Evolutionary conservation across 768 basidiomycete species (phyloP), one percentile per base, ranked within the genome.

Genomic region (Amanita pallidorosea): DNA sequence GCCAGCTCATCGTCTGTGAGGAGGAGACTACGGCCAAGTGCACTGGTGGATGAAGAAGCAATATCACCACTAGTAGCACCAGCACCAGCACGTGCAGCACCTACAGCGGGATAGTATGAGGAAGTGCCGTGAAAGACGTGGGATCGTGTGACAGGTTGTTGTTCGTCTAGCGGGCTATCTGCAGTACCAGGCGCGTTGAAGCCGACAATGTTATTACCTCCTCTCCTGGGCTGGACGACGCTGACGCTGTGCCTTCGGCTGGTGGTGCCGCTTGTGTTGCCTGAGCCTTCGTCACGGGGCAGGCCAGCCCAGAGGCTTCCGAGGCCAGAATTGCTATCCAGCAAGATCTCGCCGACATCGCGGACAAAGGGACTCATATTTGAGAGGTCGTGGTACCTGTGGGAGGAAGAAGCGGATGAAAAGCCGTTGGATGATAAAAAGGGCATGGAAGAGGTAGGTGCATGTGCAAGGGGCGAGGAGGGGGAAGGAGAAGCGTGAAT

Each of bases 341-440:
- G 65, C 33, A 89, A 65, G 51, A 90, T 87, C 64, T 85, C 80
- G 5, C 79, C 80, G 15, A 91, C 84, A 62, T 92, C 87, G 20
- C 88, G 71, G n/a, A 87, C 78, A 61, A 92, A 91, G 0, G 88
- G 89, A 55, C 79, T 82, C 77, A 88, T 85, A 62, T 90, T 91
- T 27, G 86, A 85, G 37, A 78, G 65, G 64, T 89, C 74, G 47
- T 61, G 57, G 54, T 66, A 71, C 60, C 67, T 69, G 53, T 71
- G 67, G 55, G 65, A 65, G 56, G 55, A 68, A 22, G 49, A 40
- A n/a, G 38, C 11, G 36, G 47, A 9, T 51, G 70, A 67, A 65
- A 68, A 67, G 58, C 71, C 76, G 65, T 76, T 78, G 5, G 31
- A 15, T 43, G 22, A 31, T 17, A 35, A 35, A 25, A 49, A 50